Evolutionary conservation across 768 basidiomycete genomes (phyloP).

Genomic region (Tricholoma sp.): DNA sequence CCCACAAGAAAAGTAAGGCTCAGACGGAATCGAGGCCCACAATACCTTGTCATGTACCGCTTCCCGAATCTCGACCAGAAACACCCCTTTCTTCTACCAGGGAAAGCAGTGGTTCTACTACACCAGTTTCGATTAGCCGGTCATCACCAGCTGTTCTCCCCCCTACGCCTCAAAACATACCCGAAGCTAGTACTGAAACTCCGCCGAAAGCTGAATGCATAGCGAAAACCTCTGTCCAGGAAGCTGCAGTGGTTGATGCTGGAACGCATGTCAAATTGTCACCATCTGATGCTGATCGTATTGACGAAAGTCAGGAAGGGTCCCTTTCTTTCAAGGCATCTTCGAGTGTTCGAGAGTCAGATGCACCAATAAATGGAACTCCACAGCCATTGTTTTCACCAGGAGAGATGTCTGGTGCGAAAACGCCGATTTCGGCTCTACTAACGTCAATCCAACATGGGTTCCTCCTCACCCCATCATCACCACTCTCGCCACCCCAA

Average conservation of each 20-base stretch:
- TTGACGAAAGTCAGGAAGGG: neutral
- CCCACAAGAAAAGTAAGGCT: neutral
- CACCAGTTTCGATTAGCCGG: neutral
- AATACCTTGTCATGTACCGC: slow-evolving; percentile 28
- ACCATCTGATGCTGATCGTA: neutral
- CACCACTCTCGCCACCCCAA: slow-evolving; percentile 55
- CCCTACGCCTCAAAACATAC: neutral
- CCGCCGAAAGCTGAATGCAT: neutral
- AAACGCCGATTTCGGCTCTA: slow-evolving; percentile 65
- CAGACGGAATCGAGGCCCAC: slow-evolving; percentile 11
- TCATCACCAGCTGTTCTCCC: neutral
- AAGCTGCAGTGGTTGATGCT: neutral
- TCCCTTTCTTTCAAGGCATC: neutral
- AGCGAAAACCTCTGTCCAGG: neutral
- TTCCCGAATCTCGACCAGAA: slow-evolving; percentile 26
- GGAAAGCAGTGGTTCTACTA: neutral
- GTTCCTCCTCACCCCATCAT: slow-evolving; percentile 61
- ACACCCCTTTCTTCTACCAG: neutral
- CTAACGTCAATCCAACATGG: slow-evolving; percentile 61
- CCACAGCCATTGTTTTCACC: slow-evolving; percentile 4
- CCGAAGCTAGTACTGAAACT: neutral
- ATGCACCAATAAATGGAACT: neutral
- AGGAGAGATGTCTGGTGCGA: slow-evolving; percentile 13
- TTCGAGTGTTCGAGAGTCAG: neutral
- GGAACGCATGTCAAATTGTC: neutral